Base-by-base conservation (phyloP, 441 rosid genomes). In the Hura crepitans region DNA sequence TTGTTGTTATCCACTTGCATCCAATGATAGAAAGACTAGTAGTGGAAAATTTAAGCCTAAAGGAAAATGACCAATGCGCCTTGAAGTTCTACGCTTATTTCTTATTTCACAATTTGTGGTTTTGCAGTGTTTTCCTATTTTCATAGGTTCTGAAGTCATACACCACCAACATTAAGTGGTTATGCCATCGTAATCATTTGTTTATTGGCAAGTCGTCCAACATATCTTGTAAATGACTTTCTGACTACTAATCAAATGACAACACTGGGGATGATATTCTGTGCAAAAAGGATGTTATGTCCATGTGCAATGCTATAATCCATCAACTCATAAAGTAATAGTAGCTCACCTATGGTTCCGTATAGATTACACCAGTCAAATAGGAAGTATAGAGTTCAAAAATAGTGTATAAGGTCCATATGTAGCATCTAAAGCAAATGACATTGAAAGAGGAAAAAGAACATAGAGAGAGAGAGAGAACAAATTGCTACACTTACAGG, bases 401-500 rank as follows among this genome's bases (percentile, higher is more conserved):
- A 43, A 17, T 57, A 42, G 37, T 33, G n/a, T 23, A 64, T 10
- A 46, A 46, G 37, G 20, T 47, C 47, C n/a, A 25, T 7, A 20
- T 59, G 5, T 62, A 13, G 17, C n/a, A 12, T 4, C 58, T 7
- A 47, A 35, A 49, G 42, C 47, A 60, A 62, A 39, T 18, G 37
- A n/a, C 64, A 63, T 31, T 4, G 51, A n/a, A 47, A 43, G 47
- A 54, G 10, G 13, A 43, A 4, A 27, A 68, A 62, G 47, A 45
- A 54, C 65, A 25, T 1, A 56, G 53, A 63, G 70, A 46, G 22
- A 17, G n/a, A 47, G 17, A n/a, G 57, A 66, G 7, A 74, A 56
- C 13, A 37, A 61, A 65, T 65, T 50, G 71, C 50, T 50, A 54
- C 68, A 78, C 96, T 80, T 68, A 95, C 99, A 67, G 99, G 99